Evolutionary conservation across 1,139 yeast genomes (phyloP).

Genomic region (Pichia sp.): DNA sequence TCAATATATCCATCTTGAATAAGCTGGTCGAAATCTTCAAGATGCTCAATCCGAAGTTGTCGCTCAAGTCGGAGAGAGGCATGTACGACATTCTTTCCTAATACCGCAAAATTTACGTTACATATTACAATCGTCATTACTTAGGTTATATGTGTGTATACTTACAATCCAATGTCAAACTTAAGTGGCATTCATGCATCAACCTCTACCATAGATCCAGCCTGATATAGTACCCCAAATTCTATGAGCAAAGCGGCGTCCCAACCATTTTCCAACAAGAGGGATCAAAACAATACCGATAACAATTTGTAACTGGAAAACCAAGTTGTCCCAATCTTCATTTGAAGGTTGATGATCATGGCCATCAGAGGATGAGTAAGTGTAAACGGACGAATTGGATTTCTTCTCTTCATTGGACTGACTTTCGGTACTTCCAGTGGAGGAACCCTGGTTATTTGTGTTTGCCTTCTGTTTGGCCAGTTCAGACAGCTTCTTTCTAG

Average conservation of each 20-base stretch:
- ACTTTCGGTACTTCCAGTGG: no score
- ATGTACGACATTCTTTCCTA: conserved; percentile 5
- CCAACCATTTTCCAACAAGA: conserved; percentile 61
- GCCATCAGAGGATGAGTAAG: conserved; percentile 33
- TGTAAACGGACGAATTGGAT: conserved; percentile 16
- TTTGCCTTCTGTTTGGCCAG: no score
- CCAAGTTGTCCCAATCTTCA: conserved; percentile 75
- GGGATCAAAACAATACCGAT: conserved; percentile 59
- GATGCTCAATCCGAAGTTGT: conserved; percentile 15
- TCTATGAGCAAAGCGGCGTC: conserved; percentile 51
- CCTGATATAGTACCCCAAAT: conserved; percentile 30
- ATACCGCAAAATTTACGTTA: no score
- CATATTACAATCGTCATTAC: no score
- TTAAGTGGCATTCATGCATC: no score
- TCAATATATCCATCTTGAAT: conserved; percentile 24
- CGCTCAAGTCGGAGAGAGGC: conserved; percentile 15
- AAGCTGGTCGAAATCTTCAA: conserved; percentile 22
- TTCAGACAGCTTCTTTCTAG: conserved; percentile 1
- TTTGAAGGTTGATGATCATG: no score
- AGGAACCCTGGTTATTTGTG: no score
- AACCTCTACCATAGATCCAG: conserved; percentile 23
- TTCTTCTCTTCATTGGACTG: no score
- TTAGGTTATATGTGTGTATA: no score
- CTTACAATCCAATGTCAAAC: no score
- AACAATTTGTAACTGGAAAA: conserved; percentile 52